A percentile compares a stretch with the other conserved stretches of the same genome.
phyloP scores from a whole-genome alignment of 75 land plant genomes.

The Pinus albicaulis region DNA sequence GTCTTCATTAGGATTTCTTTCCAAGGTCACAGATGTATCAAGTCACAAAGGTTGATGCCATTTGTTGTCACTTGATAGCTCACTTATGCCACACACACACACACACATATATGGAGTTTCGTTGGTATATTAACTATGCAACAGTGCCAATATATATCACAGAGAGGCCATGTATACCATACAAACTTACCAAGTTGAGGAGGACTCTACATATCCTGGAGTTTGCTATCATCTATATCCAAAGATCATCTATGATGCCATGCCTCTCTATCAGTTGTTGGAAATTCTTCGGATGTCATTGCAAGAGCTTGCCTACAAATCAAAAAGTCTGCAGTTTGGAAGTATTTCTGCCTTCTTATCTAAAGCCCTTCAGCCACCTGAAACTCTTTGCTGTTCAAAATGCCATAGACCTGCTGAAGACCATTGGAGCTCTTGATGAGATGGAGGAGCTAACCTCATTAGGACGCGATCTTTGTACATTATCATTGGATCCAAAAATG shows the following conservation, averaged over 20 bases:
- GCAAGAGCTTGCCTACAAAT: slow-evolving; percentile 91
- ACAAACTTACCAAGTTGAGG: no score
- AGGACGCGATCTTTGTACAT: slow-evolving; percentile 86
- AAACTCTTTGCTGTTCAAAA: slow-evolving; percentile 84
- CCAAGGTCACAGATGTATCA: no score
- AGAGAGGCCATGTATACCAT: no score
- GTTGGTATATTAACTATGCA: no score
- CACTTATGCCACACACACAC: no score
- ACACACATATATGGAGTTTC: no score
- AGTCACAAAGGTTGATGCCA: no score
- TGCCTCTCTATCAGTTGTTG: slow-evolving; percentile 83
- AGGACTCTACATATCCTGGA: no score
- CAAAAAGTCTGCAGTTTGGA: slow-evolving; percentile 90
- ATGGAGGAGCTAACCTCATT: slow-evolving; percentile 87
- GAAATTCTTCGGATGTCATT: slow-evolving; percentile 99
- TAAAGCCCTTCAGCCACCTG: slow-evolving; percentile 95
- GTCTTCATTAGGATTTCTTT: no score
- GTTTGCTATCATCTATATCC: slow-evolving; percentile 94
- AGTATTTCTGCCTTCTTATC: slow-evolving; percentile 70
- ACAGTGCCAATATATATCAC: no score
- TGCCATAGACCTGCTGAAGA: slow-evolving; percentile 90
- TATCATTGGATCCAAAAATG: slow-evolving; percentile 99
- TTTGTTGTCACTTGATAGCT: no score
- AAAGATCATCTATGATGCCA: slow-evolving; percentile 77
- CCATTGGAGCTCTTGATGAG: slow-evolving; percentile 86